Base-by-base conservation (phyloP, 495 filamentous ascomycete species). In the Barbatosphaeria neglecta region DNA sequence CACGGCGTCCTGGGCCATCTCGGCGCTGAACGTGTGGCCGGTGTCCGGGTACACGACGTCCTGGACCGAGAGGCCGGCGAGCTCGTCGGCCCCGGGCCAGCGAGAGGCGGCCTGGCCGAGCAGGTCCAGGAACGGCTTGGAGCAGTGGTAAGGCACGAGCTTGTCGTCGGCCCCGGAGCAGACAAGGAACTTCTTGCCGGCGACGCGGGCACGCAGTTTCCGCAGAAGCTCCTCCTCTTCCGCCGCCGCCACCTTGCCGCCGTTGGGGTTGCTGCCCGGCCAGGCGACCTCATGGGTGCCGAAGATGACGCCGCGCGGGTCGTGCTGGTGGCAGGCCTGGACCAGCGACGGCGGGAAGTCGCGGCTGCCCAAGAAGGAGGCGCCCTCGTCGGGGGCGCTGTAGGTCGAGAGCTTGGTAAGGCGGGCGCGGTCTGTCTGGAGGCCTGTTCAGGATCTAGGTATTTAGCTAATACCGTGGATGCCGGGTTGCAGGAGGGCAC, bases 81-180 rank as follows among this genome's bases (percentile, higher is more conserved):
- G 75, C 45, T 79, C 78, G n/a, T n/a, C n/a, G n/a, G n/a, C n/a
- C n/a, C n/a, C n/a, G 5, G 75, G 82, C 76, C 77, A 83, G 9
- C 64, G 61, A 2, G 57, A 63, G 31, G 78, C 56, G 0, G 79
- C 80, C 27, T 73, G 61, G 60, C 84, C 83, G 44, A 96, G 67
- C 64, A 81, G 86, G 7, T 62, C 58, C 41, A 95, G 49, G 58
- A 96, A 93, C 0, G 74, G 71, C 55, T 83, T 76, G 2, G 74
- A 70, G 15, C 78, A 79, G 19, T 67, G 66, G 61, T 87, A 86
- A 6, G 92, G 90, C 17, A 98, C 90, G 41, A 97, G 62, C 56
- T 86, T 88, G 60, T 98, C 92, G 16, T 67, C 68, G 0, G 69
- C 83, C 0, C 90, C 92, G 11, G 81, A 81, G 48, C 93, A 65